Evolutionary conservation across 140 eudicot species (phyloP), one percentile per base, ranked within the genome.

Genomic region (Erigeron philadelphicus): DNA sequence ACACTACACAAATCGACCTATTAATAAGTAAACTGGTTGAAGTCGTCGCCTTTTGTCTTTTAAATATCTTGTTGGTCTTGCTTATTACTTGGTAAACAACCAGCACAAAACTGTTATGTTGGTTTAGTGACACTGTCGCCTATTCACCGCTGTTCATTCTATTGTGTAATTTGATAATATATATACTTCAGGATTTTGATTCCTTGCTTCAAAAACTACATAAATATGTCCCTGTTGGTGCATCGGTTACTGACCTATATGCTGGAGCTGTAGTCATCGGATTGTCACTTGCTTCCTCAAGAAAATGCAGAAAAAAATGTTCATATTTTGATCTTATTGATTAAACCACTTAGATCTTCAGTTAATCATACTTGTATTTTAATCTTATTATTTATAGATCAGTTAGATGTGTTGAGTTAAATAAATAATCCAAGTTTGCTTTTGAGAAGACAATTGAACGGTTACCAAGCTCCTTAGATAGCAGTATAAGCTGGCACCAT

Each of bases 261-360:
- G 98, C 96, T 63, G 98, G 98, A 76, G 95, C 96, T 81, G 98
- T 96, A 66, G 96, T 88, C 40, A 88, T 88, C 71, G 98, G 98
- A 71, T 77, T 92, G 49, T 92, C 98, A 62, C 82, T 92, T 67
- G 95, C 95, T 63, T 84, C 84, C 70, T 11, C 88, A 23, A 86
- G 93, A 82, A 86, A 89, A 79, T 86, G 98, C 95, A 84, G 98
- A 72, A 75, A 61, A 77, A 61, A 52, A 10, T 12, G 56, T 57
- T 71, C 11, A 57, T 35, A 52, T 53, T 12, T 76, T 67, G 57
- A 63, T 42, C 64, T 19, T 7, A 19, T 64, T 16, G 46, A 64
- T 71, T 55, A 7, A 71, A 64, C 41, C 46, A 42, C 49, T 71
- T 64, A 64, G 45, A 47, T 62, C 55, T 67, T 53, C 31, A 53